Evolutionary conservation across 805 yeast species (phyloP).

Genomic region (Saccharomycopsis sp.): DNA sequence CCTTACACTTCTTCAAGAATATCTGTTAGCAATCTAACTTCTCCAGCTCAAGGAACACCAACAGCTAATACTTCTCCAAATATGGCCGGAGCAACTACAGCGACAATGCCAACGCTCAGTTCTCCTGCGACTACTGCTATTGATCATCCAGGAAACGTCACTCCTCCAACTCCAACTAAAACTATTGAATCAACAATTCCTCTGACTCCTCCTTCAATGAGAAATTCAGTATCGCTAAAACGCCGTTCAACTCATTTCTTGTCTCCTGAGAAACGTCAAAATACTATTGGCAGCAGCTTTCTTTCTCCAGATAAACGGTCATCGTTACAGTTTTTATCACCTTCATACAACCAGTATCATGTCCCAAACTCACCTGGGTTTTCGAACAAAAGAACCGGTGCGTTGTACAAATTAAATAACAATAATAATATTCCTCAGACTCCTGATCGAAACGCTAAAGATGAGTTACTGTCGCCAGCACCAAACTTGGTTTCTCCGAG

Average conservation of each 20-base stretch:
- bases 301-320: background rate
- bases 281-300: background rate
- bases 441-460: constrained; percentile 11
- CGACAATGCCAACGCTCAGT: background rate
- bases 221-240: constrained; percentile 1
- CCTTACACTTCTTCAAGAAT: constrained; percentile 20
- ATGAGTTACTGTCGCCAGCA: background rate
- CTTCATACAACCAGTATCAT: background rate
- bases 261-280: constrained; percentile 10
- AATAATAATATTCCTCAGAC: constrained; percentile 9
- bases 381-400: constrained; percentile 9
- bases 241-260: constrained; percentile 9
- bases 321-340: background rate
- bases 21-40: background rate
- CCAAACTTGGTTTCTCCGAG: constrained; percentile 5
- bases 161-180: background rate
- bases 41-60: background rate
- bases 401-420: constrained; percentile 2
- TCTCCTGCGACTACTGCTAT: background rate
- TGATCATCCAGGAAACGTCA: background rate
- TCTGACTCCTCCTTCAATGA: constrained; percentile 16
- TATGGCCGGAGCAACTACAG: background rate
- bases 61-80: background rate
- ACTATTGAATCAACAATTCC: constrained; percentile 4
- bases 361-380: constrained; percentile 11